A percentile compares a stretch with the other conserved stretches of the same genome.
These are phyloP conservation scores for Osmozyma mogii DNA, from an alignment of 805 yeast species.

Conservation along the genomic window DNA sequence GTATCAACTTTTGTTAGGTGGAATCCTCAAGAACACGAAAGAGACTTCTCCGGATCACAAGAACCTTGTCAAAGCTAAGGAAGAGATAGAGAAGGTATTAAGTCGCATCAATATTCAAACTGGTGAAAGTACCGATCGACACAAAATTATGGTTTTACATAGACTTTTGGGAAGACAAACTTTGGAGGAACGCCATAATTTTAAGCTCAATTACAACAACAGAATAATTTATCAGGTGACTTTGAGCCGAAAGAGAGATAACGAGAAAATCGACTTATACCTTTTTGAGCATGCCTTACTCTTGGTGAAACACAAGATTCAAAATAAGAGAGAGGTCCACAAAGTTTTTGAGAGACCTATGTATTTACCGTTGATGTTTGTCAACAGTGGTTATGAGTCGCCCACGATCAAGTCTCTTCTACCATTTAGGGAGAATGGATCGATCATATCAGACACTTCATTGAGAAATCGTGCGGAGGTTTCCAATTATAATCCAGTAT, in stretches of 20 bases:
- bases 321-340: slow-evolving; percentile 84
- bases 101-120: slow-evolving; percentile 76
- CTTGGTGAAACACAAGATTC: slow-evolving; percentile 77
- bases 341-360: slow-evolving; percentile 87
- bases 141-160: slow-evolving; percentile 72
- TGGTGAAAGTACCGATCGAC: slow-evolving; percentile 90
- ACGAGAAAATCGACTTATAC: slow-evolving; percentile 78
- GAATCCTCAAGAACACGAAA: slow-evolving; percentile 74
- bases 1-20: slow-evolving; percentile 76
- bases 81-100: slow-evolving; percentile 66
- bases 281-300: slow-evolving; percentile 81
- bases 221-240: slow-evolving; percentile 76
- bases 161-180: slow-evolving; percentile 57
- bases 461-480: slow-evolving; percentile 20
- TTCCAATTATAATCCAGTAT: slow-evolving; percentile 19
- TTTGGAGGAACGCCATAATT: slow-evolving; percentile 76
- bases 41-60: slow-evolving; percentile 68
- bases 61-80: slow-evolving; percentile 64
- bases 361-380: slow-evolving; percentile 67
- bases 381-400: slow-evolving; percentile 71
- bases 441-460: slow-evolving; percentile 29
- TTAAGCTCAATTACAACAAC: slow-evolving; percentile 75
- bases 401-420: slow-evolving; percentile 48
- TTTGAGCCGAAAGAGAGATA: slow-evolving; percentile 59
- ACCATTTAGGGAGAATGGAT: slow-evolving; percentile 25